Conservation (phyloP, 768 basidiomycete genomes). For the Lactifluus piperatus region DNA sequence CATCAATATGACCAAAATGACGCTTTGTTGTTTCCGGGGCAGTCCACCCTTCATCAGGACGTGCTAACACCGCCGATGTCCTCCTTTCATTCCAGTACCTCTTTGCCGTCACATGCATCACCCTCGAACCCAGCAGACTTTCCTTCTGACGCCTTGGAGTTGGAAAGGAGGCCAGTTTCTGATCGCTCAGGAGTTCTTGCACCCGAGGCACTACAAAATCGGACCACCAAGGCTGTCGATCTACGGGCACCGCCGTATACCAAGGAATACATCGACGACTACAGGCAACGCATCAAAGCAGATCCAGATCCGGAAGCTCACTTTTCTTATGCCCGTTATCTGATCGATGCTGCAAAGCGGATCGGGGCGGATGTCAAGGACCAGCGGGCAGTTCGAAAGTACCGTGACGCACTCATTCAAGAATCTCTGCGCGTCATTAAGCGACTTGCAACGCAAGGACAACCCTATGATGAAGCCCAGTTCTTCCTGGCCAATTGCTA, state of each 20-base stretch:
- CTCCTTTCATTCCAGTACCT: background rate
- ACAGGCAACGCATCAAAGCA: constrained; percentile 92
- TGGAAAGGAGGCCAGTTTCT: constrained; percentile 49
- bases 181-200: constrained; percentile 49
- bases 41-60: constrained; percentile 18
- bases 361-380: constrained; percentile 67
- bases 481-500: constrained; percentile 98
- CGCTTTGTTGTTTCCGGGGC: background rate
- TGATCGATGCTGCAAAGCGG: constrained; percentile 96
- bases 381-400: constrained; percentile 80
- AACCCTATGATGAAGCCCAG: constrained; percentile 92
- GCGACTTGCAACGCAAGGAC: constrained; percentile 83
- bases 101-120: constrained; percentile 13
- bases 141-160: constrained; percentile 34
- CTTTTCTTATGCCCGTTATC: constrained; percentile 96
- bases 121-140: constrained; percentile 19
- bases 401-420: constrained; percentile 75
- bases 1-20: constrained; percentile 12
- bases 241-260: constrained; percentile 81
- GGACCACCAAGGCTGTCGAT: constrained; percentile 76
- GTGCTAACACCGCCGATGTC: background rate
- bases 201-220: constrained; percentile 47
- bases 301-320: constrained; percentile 99
- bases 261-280: constrained; percentile 95
- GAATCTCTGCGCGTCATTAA: constrained; percentile 92